Conservation (phyloP, 495 filamentous ascomycete genomes). For the Massariosphaeria phaeospora region DNA sequence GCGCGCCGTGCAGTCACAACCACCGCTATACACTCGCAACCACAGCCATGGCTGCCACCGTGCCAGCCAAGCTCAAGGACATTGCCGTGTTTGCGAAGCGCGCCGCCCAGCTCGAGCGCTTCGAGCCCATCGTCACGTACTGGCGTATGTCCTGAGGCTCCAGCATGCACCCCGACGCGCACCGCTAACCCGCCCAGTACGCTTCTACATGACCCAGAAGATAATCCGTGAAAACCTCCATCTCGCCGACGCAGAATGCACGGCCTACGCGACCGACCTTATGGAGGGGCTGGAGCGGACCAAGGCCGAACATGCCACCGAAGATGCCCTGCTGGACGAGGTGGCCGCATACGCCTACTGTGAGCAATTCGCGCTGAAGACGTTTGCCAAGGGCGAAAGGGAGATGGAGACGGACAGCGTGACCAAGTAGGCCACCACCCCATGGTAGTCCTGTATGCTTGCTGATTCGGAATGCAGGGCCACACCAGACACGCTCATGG, state of each 20-base stretch:
- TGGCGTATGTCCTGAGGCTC: constrained; percentile 64
- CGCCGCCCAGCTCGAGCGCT: constrained; percentile 75
- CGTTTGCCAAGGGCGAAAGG: constrained; percentile 76
- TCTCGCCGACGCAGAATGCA: constrained; percentile 64
- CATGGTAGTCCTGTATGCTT: not conserved
- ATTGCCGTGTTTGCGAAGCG: constrained; percentile 73
- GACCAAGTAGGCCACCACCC: constrained; percentile 57
- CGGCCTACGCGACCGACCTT: constrained; percentile 69
- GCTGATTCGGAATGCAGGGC: constrained; percentile 51
- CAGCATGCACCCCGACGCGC: not conserved
- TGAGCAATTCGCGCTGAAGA: constrained; percentile 86
- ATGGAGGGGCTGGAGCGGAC: constrained; percentile 93
- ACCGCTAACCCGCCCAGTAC: constrained; percentile 52
- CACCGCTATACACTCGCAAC: too few relatives aligned
- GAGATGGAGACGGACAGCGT: constrained; percentile 78
- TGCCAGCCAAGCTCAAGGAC: constrained; percentile 70
- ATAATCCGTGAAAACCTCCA: constrained; percentile 79
- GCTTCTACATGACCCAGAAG: constrained; percentile 89
- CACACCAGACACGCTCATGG: constrained; percentile 89
- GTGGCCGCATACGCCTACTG: constrained; percentile 82
- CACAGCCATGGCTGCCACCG: constrained; percentile 65
- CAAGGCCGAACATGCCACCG: constrained; percentile 55
- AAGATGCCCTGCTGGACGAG: constrained; percentile 78
- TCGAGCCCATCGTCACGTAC: constrained; percentile 82
- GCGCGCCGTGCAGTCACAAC: too few relatives aligned